Base-by-base conservation (phyloP, 1,284 basidiomycete species). In the Ceratobasidium papillatum region DNA sequence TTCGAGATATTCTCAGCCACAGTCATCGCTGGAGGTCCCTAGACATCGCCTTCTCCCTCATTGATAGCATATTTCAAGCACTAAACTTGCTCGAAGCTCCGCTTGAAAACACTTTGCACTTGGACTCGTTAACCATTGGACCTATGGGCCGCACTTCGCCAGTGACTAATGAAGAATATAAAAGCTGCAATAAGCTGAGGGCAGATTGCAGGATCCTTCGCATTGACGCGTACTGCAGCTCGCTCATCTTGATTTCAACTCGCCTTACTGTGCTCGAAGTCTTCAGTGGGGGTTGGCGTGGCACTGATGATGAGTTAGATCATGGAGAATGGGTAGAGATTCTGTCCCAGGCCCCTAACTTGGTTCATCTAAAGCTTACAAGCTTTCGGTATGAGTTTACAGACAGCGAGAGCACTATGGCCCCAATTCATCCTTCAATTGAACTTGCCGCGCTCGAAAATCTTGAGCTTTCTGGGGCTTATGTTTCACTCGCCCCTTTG, bases 261-360 rank as follows among this genome's bases (percentile, higher is more conserved):
- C 63, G 49, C 17, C 49, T 65, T 17, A 65, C 63, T 19, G 32
- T 34, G 14, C 38, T 65, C 47, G 63, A 65, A 25, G 41, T 65
- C 19, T 51, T 22, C n/a, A 8, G 12, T n/a, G 63, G 47, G 1
- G 43, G 1, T 64, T 45, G 17, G 27, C 36, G 32, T 17, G 25
- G 8, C 11, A 5, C 7, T 4, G 4, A 27, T 17, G n/a, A 63
- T 25, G 7, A 19, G 5, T 14, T 36, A 0, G 25, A 52, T 22
- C 32, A 34, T 30, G 30, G 8, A 4, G n/a, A 34, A 3, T 65
- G 63, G 63, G 17, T 17, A 34, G 1, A 11, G 0, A 36, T 65
- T 3, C n/a, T 65, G 14, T 65, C 63, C 14, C 49, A 34, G 19
- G 36, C 63, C 9, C 63, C 63, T 11, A 65, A 51, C 22, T 30